A percentile compares a stretch with the other conserved stretches of the same genome.
These are phyloP conservation scores for Cinchona pubescens DNA, from an alignment of 257 asterid species.

Conservation along the genomic window DNA sequence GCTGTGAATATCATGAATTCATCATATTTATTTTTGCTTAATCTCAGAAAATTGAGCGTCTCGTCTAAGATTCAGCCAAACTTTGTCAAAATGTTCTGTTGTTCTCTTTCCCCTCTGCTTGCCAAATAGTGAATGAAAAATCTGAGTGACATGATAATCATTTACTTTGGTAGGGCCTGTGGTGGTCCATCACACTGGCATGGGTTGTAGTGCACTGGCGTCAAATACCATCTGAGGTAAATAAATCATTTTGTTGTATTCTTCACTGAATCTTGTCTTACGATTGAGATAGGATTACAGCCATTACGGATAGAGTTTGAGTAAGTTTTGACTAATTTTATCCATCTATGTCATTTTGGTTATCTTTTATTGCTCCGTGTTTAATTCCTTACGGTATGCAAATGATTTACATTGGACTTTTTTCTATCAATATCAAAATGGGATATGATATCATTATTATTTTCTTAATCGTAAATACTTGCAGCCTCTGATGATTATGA, in stretches of 20 bases:
- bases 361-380: no score
- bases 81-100: not conserved
- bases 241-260: not conserved
- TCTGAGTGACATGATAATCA: not conserved
- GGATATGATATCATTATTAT: no score
- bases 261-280: not conserved
- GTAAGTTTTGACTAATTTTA: no score
- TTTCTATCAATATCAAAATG: no score
- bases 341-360: no score
- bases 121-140: not conserved
- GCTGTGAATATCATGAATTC: not conserved
- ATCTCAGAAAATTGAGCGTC: not conserved
- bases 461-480: no score
- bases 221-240: slow-evolving; percentile 52
- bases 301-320: no score
- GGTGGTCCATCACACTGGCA: slow-evolving; percentile 83
- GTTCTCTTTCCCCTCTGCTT: no score
- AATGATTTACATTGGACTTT: no score
- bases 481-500: no score
- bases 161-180: slow-evolving; percentile 56
- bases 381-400: no score
- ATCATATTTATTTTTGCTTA: slow-evolving; percentile 5
- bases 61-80: not conserved
- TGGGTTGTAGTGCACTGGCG: slow-evolving; percentile 89
- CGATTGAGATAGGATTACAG: no score